Percentiles rank a stretch among this genome's conserved stretches.
Conservation (phyloP, 108 stramenopile species). For the Cyclotella cryptica region DNA sequence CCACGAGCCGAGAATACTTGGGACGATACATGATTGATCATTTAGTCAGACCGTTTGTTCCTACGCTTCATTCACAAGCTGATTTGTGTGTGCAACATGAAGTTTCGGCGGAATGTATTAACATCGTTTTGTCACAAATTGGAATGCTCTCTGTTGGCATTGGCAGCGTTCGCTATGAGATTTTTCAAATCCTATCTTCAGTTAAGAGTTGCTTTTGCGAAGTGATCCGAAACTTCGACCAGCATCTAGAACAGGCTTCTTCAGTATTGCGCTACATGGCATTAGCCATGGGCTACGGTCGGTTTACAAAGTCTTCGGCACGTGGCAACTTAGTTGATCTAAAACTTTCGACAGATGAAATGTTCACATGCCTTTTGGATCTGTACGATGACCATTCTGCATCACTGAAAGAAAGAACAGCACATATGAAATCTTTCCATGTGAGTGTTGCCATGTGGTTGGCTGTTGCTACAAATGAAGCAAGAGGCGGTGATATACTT, state of each 20-base stretch:
- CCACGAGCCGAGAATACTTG: conserved; percentile 23
- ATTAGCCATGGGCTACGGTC: conserved; percentile 60
- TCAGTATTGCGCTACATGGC: conserved; percentile 41
- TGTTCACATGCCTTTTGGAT: conserved; percentile 36
- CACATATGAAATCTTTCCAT: conserved; percentile 29
- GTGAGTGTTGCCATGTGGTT: conserved; percentile 55
- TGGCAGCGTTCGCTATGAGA: conserved; percentile 69
- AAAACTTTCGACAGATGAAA: conserved; percentile 43
- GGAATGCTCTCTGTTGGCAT: conserved; percentile 68
- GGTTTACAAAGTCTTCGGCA: conserved; percentile 35
- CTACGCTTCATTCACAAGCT: background rate
- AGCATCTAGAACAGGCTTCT: conserved; percentile 8
- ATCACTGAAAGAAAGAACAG: conserved; percentile 21
- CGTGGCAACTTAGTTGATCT: conserved; percentile 37
- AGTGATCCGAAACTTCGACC: conserved; percentile 8
- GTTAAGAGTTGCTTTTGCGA: conserved; percentile 27
- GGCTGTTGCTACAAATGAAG: conserved; percentile 37
- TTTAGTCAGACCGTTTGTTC: conserved; percentile 41
- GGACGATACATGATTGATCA: conserved; percentile 43
- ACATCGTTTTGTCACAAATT: conserved; percentile 64
- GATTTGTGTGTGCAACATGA: conserved; percentile 11
- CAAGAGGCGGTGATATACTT: conserved; percentile 30
- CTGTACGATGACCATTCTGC: conserved; percentile 37
- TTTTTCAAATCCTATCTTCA: conserved; percentile 53
- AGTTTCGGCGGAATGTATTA: conserved; percentile 56